These are phyloP conservation scores for Gastrolobium villosum DNA, from an alignment of 306 rosid species.

Conservation along the genomic window DNA sequence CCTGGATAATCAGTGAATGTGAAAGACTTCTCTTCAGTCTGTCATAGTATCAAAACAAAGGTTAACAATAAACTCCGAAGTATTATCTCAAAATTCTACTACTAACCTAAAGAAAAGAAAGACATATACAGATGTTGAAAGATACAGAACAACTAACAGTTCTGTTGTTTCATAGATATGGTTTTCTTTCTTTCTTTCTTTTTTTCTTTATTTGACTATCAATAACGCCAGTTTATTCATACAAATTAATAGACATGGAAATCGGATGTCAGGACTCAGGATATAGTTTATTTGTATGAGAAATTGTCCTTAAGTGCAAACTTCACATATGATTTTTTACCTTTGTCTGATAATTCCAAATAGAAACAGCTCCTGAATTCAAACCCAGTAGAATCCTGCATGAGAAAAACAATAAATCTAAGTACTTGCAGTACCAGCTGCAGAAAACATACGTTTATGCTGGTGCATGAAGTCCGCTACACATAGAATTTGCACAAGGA, in stretches of 20 bases:
- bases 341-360: conserved; percentile 75
- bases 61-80: conserved; percentile 21
- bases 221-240: no score
- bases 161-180: neutral
- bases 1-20: conserved; percentile 70
- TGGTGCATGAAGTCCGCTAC: neutral
- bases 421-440: neutral
- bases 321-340: conserved; percentile 42
- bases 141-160: conserved; percentile 2
- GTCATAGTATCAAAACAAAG: conserved; percentile 32
- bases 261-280: neutral
- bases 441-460: neutral
- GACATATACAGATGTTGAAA: neutral
- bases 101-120: neutral
- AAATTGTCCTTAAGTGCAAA: neutral
- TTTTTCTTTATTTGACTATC: no score
- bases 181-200: no score
- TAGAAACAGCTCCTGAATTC: conserved; percentile 68
- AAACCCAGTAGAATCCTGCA: conserved; percentile 77
- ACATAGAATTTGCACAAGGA: neutral
- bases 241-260: neutral
- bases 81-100: neutral
- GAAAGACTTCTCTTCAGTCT: conserved; percentile 67
- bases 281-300: neutral
- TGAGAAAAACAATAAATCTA: conserved; percentile 18